A percentile compares a stretch with the other conserved stretches of the same genome.
Evolutionary conservation across 1,284 basidiomycete genomes (phyloP).

Genomic region (Termitomyces sp.): DNA sequence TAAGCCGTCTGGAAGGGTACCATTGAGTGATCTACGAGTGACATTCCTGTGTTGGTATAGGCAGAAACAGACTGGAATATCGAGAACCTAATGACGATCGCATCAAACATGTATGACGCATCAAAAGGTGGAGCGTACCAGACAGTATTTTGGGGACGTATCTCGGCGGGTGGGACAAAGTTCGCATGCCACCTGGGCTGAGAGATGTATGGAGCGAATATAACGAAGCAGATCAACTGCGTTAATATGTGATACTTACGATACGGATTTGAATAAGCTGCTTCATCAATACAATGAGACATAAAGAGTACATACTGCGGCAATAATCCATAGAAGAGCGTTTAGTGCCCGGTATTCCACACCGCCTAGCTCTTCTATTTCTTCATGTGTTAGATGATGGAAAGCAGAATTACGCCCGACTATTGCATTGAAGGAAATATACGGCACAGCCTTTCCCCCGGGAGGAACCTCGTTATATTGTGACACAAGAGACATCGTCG

Average conservation of each 20-base stretch:
- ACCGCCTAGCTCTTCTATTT: constrained; percentile 89
- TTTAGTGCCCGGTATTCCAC: constrained; percentile 91
- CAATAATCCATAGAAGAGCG: constrained; percentile 73
- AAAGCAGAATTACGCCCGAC: constrained; percentile 91
- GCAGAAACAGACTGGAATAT: constrained; percentile 84
- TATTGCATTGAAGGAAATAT: constrained; percentile 81
- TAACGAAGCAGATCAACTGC: constrained; percentile 63
- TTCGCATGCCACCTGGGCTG: constrained; percentile 44
- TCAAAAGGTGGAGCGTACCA: constrained; percentile 40
- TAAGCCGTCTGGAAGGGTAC: constrained; percentile 85
- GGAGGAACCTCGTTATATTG: constrained; percentile 28
- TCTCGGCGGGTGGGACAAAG: constrained; percentile 53
- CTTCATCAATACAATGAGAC: constrained; percentile 17
- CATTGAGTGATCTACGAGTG: constrained; percentile 88
- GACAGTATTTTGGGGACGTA: constrained; percentile 47
- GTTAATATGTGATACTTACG: constrained; percentile 68
- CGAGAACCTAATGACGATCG: constrained; percentile 60
- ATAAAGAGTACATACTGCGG: constrained; percentile 36
- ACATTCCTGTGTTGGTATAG: constrained; percentile 88
- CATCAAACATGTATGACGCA: not conserved
- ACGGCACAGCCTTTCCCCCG: constrained; percentile 61
- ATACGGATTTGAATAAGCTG: not conserved
- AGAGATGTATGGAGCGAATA: constrained; percentile 77
- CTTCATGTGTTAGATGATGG: constrained; percentile 71
- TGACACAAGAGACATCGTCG: constrained; percentile 60